A percentile compares a stretch with the other conserved stretches of the same genome.
Conservation (phyloP, 164 flowering plant species). For the Dillenia suffruticosa region DNA sequence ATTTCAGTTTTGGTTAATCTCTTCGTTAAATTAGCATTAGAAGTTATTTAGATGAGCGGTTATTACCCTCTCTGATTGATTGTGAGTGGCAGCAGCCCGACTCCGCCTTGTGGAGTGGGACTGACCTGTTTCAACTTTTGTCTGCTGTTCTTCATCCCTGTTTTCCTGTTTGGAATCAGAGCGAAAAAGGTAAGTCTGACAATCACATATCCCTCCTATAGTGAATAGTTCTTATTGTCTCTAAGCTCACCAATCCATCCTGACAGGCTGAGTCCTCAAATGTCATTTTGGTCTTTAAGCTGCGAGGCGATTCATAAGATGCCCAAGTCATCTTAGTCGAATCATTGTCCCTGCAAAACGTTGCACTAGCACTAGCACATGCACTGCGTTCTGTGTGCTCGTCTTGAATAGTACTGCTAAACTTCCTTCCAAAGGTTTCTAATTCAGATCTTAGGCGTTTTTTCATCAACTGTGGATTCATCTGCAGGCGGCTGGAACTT, state of each 20-base stretch:
- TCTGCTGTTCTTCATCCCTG: slow-evolving; percentile 36
- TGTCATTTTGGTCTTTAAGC: slow-evolving; percentile 32
- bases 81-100: slow-evolving; percentile 62
- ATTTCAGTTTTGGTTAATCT: too few relatives aligned
- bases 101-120: slow-evolving; percentile 42
- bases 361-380: slow-evolving; percentile 38
- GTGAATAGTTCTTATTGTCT: background rate
- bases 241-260: slow-evolving; percentile 29
- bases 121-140: slow-evolving; percentile 25
- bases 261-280: slow-evolving; percentile 45
- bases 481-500: slow-evolving; percentile 4
- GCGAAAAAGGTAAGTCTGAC: too few relatives aligned
- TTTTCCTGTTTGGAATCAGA: slow-evolving; percentile 24
- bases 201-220: too few relatives aligned
- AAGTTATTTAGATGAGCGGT: too few relatives aligned
- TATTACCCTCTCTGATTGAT: slow-evolving; percentile 66
- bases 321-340: slow-evolving; percentile 44
- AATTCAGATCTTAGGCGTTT: slow-evolving; percentile 26
- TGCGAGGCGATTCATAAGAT: slow-evolving; percentile 40
- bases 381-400: slow-evolving; percentile 17
- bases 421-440: slow-evolving; percentile 7
- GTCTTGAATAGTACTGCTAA: slow-evolving; percentile 2
- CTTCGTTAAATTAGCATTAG: too few relatives aligned
- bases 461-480: slow-evolving; percentile 2
- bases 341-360: slow-evolving; percentile 31